phyloP scores from a whole-genome alignment of 805 yeast species.

The Pichia scutulata region DNA sequence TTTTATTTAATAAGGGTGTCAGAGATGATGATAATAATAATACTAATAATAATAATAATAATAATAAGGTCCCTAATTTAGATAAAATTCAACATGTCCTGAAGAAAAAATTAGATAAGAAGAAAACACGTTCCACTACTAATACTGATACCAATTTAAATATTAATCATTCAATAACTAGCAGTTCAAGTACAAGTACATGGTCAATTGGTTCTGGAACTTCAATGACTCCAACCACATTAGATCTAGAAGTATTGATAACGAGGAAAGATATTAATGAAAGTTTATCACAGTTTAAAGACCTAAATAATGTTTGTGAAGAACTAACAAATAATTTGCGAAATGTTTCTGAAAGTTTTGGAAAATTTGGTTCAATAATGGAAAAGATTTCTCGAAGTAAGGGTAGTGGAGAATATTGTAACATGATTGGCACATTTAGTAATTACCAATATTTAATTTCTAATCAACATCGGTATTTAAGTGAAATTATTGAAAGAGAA shows the following conservation, averaged over 20 bases:
- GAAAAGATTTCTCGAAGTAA: slow-evolving; percentile 37
- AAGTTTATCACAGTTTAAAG: slow-evolving; percentile 41
- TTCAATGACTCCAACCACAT: slow-evolving; percentile 44
- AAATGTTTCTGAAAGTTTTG: slow-evolving; percentile 40
- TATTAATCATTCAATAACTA: neutral
- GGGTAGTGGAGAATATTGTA: slow-evolving; percentile 52
- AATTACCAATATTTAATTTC: slow-evolving; percentile 72
- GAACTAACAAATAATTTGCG: slow-evolving; percentile 58
- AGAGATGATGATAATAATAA: neutral
- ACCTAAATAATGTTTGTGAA: slow-evolving; percentile 51
- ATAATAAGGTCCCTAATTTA: neutral
- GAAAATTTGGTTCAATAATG: slow-evolving; percentile 2
- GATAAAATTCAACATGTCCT: neutral
- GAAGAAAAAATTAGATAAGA: slow-evolving; percentile 1
- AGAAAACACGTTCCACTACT: neutral
- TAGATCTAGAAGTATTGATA: slow-evolving; percentile 53
- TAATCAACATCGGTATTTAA: slow-evolving; percentile 67
- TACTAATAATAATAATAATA: neutral
- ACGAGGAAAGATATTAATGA: slow-evolving; percentile 52
- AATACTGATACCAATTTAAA: neutral
- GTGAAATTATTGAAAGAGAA: slow-evolving; percentile 45
- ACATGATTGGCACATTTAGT: slow-evolving; percentile 62
- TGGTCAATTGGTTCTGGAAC: slow-evolving; percentile 15
- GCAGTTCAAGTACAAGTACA: neutral
- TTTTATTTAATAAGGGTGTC: neutral